These are phyloP conservation scores for Pseudomassariella vexata DNA, from an alignment of 2,329 filamentous ascomycete genomes.

Conservation along the genomic window DNA sequence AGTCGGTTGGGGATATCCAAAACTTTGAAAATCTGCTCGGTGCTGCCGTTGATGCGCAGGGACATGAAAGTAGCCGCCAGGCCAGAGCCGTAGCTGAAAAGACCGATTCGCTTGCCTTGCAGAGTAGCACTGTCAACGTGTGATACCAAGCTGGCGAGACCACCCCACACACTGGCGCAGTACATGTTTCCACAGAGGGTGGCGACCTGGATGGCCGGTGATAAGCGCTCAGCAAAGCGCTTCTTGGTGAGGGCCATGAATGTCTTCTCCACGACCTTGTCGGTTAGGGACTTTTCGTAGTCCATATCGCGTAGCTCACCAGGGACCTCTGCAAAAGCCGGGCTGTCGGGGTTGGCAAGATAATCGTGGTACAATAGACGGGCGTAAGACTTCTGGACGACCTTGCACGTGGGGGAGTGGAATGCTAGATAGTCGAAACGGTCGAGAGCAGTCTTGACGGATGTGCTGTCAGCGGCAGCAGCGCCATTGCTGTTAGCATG, in stretches of 20 bases:
- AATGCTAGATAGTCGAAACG: constrained; percentile 80
- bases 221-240: constrained; percentile 72
- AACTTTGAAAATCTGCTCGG: constrained; percentile 60
- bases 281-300: constrained; percentile 71
- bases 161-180: constrained; percentile 69
- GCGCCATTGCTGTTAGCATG: constrained; percentile 42
- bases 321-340: constrained; percentile 68
- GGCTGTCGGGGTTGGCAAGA: constrained; percentile 60
- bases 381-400: constrained; percentile 79
- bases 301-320: constrained; percentile 72
- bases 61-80: constrained; percentile 68
- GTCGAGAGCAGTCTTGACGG: constrained; percentile 65
- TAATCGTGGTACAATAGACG: constrained; percentile 84
- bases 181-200: constrained; percentile 71
- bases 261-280: constrained; percentile 81
- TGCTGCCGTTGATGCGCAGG: constrained; percentile 67
- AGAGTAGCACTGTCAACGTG: constrained; percentile 58
- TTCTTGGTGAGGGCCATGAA: constrained; percentile 84
- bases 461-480: constrained; percentile 44
- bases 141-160: constrained; percentile 64
- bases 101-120: constrained; percentile 65
- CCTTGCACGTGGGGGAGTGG: constrained; percentile 83
- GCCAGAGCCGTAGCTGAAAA: constrained; percentile 78
- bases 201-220: constrained; percentile 67
- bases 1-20: constrained; percentile 67